Evolutionary conservation across 2,329 filamentous ascomycete genomes (phyloP), one percentile per base, ranked within the genome.

Genomic region (Diplodia scrobiculata): DNA sequence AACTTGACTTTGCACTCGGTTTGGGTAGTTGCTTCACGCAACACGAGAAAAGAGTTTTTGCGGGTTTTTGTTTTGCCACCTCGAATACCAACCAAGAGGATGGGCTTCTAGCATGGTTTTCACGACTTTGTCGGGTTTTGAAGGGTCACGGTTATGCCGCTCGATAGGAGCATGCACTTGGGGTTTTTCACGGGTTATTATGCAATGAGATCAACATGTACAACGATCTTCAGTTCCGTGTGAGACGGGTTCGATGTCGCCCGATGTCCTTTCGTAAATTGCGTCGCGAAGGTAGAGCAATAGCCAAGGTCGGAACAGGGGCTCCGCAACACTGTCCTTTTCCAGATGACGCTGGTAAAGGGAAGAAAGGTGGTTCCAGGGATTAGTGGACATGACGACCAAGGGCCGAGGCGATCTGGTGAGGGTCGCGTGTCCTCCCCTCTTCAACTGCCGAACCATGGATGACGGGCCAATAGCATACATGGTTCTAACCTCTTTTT

Each of bases 11-110:
- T 13, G 19, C n/a, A 21, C 29, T 21, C 9, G 21, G 58, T 25
- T 62, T 62, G 58, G 58, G 17, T 50, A 62, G 45, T 36, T 62
- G 58, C 58, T 62, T 21, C 3, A 36, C 29, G 58, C 58, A 29
- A 62, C 29, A n/a, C 27, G n/a, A 50, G 58, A 62, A 62, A 62
- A 60, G 55, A 45, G 25, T 25, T 19, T 21, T 29, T 60, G 11
- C 47, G 38, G 27, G 38, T 60, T 58, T 27, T 47, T 62, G 13
- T 38, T 62, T 50, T 62, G 58, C 58, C 34, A 25, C 58, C 45
- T 62, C 58, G 17, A 50, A 62, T 62, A 62, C 41, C 58, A 62
- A 50, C 48, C 50, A 21, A n/a, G 34, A 17, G 27, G 41, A 60
- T 41, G 36, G 36, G 25, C 21, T 34, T 59, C 29, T 62, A 50